Base-by-base conservation (phyloP, 1,139 yeast genomes). In the Magnusiomyces suaveolens region DNA sequence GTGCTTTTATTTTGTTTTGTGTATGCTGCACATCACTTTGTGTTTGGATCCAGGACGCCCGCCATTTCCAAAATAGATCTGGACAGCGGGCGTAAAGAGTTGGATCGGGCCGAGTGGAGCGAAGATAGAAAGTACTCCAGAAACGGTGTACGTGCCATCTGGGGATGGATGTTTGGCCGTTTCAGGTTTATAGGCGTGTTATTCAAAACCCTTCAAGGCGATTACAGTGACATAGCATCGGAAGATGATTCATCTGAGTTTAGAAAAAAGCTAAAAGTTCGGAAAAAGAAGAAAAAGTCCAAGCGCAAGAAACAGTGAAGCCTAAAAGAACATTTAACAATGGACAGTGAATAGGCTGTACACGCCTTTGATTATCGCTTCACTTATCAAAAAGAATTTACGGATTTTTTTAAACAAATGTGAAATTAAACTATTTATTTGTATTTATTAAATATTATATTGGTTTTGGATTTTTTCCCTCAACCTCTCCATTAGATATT, bases 21-120 rank as follows among this genome's bases (percentile, higher is more conserved):
- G 48, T 85, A 81, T 63, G 39, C 76, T 21, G 77, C 77, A 0
- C 86, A 84, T 68, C 80, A 80, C 62, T 44, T 79, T 2, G 63
- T 79, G 20, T 76, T 78, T 59, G 78, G 84, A 16, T 78, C 87
- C 1, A 62, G 62, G 55, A 62, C 79, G 16, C 81, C 78, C 25
- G 77, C 85, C 54, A 70, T 86, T 52, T 26, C 24, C 18, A 87
- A 82, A 58, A 68, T 87, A 56, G 95, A 87, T 66, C 75, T 84
- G 60, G 95, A 85, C 64, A 77, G 87, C 0, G 95, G 94, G 1
- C 75, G 95, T 63, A 77, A 89, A 52, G 94, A 85, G 47, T 66
- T 72, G 63, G 75, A 71, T 52, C 60, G 64, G n/a, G 65, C 67
- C 33, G 72, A 63, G 44, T 69, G 73, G 73, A 67, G 59, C 16